phyloP scores from a whole-genome alignment of 2,329 filamentous ascomycete species.

The Xylariaceae sp. region DNA sequence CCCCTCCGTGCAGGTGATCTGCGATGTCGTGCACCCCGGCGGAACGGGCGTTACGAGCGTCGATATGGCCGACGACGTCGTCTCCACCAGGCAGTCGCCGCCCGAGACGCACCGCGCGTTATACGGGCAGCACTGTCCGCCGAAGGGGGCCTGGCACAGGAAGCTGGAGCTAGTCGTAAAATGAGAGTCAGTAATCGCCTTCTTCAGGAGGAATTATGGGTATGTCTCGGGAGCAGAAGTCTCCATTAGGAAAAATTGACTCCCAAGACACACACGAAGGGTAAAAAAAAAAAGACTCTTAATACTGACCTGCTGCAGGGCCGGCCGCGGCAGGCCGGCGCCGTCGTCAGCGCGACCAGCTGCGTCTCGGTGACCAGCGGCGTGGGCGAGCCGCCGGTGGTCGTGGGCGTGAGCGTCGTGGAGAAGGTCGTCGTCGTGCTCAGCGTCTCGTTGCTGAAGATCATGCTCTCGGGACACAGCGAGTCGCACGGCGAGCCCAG shows the following conservation, averaged over 20 bases:
- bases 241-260: too few species aligned
- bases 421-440: conserved; percentile 11
- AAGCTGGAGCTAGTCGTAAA: conserved; percentile 44
- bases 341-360: conserved; percentile 1
- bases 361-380: conserved; percentile 1
- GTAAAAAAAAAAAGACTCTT: too few species aligned
- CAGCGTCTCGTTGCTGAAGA: conserved; percentile 26
- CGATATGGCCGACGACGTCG: conserved; percentile 24
- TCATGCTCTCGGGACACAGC: conserved; percentile 11
- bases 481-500: conserved; percentile 25
- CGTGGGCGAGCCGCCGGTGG: neutral
- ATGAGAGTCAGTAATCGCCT: too few species aligned
- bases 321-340: conserved; percentile 27
- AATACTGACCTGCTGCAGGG: conserved; percentile 34
- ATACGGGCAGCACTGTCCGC: conserved; percentile 54
- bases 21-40: conserved; percentile 48
- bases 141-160: conserved; percentile 47
- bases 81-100: conserved; percentile 40
- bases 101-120: conserved; percentile 45
- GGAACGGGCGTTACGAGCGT: conserved; percentile 41
- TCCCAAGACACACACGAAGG: too few species aligned
- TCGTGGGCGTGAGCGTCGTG: neutral
- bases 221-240: too few species aligned
- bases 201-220: too few species aligned
- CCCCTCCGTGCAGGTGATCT: conserved; percentile 48